Base-by-base conservation (phyloP, 768 basidiomycete genomes). In the Auricularia cornea region DNA sequence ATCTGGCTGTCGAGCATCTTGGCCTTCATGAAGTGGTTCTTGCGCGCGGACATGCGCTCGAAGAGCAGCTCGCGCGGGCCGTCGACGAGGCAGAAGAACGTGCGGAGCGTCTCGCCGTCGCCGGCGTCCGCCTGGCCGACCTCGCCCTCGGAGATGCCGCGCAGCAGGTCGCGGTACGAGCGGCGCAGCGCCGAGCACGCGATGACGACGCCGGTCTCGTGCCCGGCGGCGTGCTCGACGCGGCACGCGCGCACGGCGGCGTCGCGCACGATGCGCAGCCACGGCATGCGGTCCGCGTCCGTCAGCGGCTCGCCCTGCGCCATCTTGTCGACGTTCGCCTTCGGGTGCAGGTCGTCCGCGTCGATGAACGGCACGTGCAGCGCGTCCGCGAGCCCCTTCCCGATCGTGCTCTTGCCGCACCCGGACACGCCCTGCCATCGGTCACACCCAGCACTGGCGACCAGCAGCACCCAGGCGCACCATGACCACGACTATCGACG, bases 241-340 rank as follows among this genome's bases (percentile, higher is more conserved):
- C 68, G 70, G 65, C 69, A 72, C 35, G 73, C 75, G 12, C 79
- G 69, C 71, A 85, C 84, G 1, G 86, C 91, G 1, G 82, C 86
- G 4, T 71, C 72, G 60, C 93, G 84, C 60, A 97, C 86, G 56
- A 80, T 73, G 62, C 80, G 81, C 3, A 98, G 81, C 95, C 96
- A 98, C 0, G 94, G 93, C 67, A 83, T 79, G 23, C 94, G 86
- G 71, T 97, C 94, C 2, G 76, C 81, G 70, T 97, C 94, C 2
- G 79, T 86, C 66, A 98, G 77, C 3, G 94, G 88, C 28, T 78
- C 74, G 0, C 93, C 93, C 1, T 76, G 70, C 3, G 84, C 75
- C 94, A 98, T 97, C 81, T 98, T 98, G 31, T 83, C 86, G 48
- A 96, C 83, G 73, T 96, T 96, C 14, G 82, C 73, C 28, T 78